These are phyloP conservation scores for Aspergillus sp. DNA, from an alignment of 2,329 filamentous ascomycete species.

Conservation along the genomic window DNA sequence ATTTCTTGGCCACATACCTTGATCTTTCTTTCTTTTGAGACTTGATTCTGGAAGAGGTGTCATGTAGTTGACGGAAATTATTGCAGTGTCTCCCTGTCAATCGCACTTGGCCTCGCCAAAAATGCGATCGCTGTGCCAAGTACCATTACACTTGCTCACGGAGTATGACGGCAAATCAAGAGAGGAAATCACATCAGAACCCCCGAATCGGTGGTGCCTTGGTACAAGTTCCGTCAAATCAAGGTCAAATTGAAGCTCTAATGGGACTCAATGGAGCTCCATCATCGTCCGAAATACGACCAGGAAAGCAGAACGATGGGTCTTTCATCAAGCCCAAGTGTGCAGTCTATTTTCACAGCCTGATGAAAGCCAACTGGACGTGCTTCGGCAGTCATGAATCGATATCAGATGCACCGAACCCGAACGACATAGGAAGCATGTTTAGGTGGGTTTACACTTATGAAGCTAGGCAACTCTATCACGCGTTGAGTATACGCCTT, in stretches of 20 bases:
- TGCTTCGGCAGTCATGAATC: neutral
- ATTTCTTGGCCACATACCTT: neutral
- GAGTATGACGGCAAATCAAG: neutral
- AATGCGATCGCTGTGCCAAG: constrained; percentile 1
- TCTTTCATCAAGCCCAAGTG: neutral
- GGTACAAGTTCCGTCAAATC: neutral
- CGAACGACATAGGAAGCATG: neutral
- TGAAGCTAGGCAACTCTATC: neutral
- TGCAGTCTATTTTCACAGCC: neutral
- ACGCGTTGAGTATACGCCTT: neutral
- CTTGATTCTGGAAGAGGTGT: neutral
- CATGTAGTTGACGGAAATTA: neutral
- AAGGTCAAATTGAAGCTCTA: neutral
- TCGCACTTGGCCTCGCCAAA: neutral
- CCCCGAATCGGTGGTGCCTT: neutral
- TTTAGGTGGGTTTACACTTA: neutral
- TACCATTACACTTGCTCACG: neutral
- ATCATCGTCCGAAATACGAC: neutral
- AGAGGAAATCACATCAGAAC: neutral
- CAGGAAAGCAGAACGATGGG: neutral
- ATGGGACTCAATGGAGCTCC: neutral
- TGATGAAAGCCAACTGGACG: neutral
- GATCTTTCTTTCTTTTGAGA: neutral
- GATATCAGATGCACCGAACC: neutral
- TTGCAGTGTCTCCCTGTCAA: neutral